Evolutionary conservation across 2,329 filamentous ascomycete species (phyloP), one percentile per base, ranked within the genome.

Genomic region (Anthostomella pinea): DNA sequence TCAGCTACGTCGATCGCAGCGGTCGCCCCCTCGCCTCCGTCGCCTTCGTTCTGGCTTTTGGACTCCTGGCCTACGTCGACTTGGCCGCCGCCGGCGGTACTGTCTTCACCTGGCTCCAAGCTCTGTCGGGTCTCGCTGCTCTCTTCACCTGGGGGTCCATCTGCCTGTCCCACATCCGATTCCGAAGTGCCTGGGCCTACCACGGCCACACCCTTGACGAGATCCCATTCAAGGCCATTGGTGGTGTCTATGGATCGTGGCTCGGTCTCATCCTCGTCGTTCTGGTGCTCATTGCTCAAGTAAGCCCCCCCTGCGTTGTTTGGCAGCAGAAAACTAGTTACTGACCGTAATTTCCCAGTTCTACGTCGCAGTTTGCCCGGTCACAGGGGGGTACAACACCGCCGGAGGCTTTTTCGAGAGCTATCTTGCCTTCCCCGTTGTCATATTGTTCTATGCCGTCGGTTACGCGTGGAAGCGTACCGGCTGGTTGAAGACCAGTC

Each of bases 131-230:
- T 33, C 66, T 86, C 4, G 74, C 76, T 8, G 75, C 78, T 9
- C 68, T 86, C 27, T 84, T 83, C 57, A 80, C 80, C 8, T 87
- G 81, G 81, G 80, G 73, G 13, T 82, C 77, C 24, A 83, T 85
- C 50, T 84, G 80, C 51, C 62, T 82, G 3, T 71, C 79, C 3
- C 83, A 86, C 51, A 83, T 86, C 53, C 79, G 82, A 14, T 84
- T 85, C 70, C 78, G 82, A 22, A 53, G 60, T 3, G 82, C 80
- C 0, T 86, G 81, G 82, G 67, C 64, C 17, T 59, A 68, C 18
- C 70, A 81, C 25, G 77, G 79, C n/a, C 78, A 79, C 57, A 74
- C 70, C 3, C 58, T 83, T 2, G 75, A 81, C 26, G 83, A 87
- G 59, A 75, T 88, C 10, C 77, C 83, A 0, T 87, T 83, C 65